Evolutionary conservation across 148 eudicot species (phyloP), one percentile per base, ranked within the genome.

Genomic region (Polygonum aviculare): DNA sequence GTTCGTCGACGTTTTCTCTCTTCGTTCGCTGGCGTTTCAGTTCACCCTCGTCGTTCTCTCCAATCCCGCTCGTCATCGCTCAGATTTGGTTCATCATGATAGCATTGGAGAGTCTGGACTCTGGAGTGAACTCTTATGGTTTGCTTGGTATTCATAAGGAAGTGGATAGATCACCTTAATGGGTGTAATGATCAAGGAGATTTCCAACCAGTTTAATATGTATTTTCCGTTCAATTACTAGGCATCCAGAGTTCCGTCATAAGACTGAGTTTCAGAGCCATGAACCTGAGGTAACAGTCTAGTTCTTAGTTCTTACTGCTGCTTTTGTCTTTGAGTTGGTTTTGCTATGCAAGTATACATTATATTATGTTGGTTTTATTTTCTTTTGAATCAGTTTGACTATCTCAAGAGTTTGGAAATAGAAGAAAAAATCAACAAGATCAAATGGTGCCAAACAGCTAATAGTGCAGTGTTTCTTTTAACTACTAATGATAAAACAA

Each of bases 191-290:
- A 22, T 59, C 60, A 54, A 54, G 60, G 60, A n/a, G 22, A 18
- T 18, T 18, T 54, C 60, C 26, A 18, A 54, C 7, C 60, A 54
- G 60, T 54, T n/a, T 54, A 19, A 52, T 54, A 54, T 54, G 60
- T 54, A 54, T 54, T 18, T 54, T 35, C 16, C 69, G 3, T 55
- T 26, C 91, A 65, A 83, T 83, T 50, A 85, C 79, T 72, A 90
- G 90, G 79, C 99, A 95, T 84, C 97, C 98, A 26, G 99, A 95
- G 78, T 95, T 95, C 69, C 99, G 94, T 44, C 93, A 95, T 87
- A 95, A 95, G 83, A 95, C 99, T 14, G 99, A 95, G 84, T 95
- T 95, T 77, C 99, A 95, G 85, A 95, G 99, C 79, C 99, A 95
- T 76, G 99, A 95, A 78, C 99, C 99, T 78, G 99, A 95, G 99